Evolutionary conservation across 768 basidiomycete species (phyloP).

Genomic region (Boletus tomentosulus): DNA sequence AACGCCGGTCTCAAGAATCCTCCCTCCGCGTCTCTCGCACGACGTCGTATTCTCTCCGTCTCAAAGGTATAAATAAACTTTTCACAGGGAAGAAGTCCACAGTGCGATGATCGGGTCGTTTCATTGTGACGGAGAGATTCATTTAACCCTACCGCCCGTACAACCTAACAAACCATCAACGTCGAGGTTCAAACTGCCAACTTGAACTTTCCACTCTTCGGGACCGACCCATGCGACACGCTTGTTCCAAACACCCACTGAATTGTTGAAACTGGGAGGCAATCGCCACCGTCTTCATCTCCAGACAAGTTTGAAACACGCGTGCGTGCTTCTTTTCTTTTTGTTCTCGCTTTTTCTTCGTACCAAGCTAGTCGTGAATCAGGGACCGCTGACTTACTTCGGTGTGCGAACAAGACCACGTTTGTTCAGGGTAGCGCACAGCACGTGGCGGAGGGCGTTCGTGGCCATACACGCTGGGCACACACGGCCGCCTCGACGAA

Average conservation of each 20-base stretch:
- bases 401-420: not conserved
- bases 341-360: not conserved
- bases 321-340: constrained; percentile 4
- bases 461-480: not conserved
- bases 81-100: not conserved
- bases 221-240: not conserved
- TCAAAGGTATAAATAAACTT: not conserved
- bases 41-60: not conserved
- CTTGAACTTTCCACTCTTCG: not conserved
- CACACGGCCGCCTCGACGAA: not conserved
- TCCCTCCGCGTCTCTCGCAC: not conserved
- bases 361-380: not conserved
- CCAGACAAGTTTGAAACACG: not conserved
- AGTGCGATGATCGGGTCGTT: constrained; percentile 2
- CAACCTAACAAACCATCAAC: not conserved
- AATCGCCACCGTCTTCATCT: not conserved
- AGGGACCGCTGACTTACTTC: not conserved
- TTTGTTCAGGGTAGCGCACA: not conserved
- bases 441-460: not conserved
- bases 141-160: not conserved
- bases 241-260: not conserved
- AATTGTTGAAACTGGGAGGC: not conserved
- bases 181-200: not conserved
- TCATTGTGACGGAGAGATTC: not conserved
- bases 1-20: not conserved